Percentiles rank a stretch among this genome's conserved stretches.
Evolutionary conservation across 2,329 filamentous ascomycete genomes (phyloP).

Genomic region (Eutypa lata): DNA sequence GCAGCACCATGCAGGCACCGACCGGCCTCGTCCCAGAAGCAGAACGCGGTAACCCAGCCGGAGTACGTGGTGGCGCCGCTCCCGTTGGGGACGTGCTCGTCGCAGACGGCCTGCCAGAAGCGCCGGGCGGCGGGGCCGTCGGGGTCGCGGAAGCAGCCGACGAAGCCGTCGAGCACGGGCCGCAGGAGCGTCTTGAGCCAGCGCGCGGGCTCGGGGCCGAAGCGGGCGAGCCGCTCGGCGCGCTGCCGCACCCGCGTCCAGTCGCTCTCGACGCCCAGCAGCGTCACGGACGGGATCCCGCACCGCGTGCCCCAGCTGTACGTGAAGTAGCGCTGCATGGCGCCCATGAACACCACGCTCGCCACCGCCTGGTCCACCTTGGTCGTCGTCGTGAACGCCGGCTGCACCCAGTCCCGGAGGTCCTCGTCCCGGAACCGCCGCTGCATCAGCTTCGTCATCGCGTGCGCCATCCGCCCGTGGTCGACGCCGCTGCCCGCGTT

Average conservation of each 20-base stretch:
- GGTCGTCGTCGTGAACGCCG: conserved; percentile 42
- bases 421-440: conserved; percentile 34
- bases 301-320: conserved; percentile 31
- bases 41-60: conserved; percentile 32
- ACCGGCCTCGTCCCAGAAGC: conserved; percentile 28
- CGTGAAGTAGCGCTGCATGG: conserved; percentile 40
- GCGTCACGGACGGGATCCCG: conserved; percentile 45
- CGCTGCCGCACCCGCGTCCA: conserved; percentile 29
- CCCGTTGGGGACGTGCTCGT: conserved; percentile 23
- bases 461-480: conserved; percentile 29
- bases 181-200: conserved; percentile 18
- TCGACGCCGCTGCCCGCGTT: conserved; percentile 7
- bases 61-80: conserved; percentile 25
- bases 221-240: conserved; percentile 12
- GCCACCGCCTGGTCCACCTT: conserved; percentile 35
- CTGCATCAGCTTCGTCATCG: conserved; percentile 34
- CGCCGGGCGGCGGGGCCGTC: conserved; percentile 6
- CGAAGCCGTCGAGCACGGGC: conserved; percentile 24
- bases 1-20: conserved; percentile 15
- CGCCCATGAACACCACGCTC: conserved; percentile 41
- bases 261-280: conserved; percentile 40
- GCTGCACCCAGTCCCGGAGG: conserved; percentile 39
- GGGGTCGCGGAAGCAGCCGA: conserved; percentile 25
- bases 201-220: conserved; percentile 13
- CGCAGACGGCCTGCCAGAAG: conserved; percentile 28